A percentile compares a stretch with the other conserved stretches of the same genome.
phyloP scores from a whole-genome alignment of 768 basidiomycete genomes.

The Macrocybe gigantea region DNA sequence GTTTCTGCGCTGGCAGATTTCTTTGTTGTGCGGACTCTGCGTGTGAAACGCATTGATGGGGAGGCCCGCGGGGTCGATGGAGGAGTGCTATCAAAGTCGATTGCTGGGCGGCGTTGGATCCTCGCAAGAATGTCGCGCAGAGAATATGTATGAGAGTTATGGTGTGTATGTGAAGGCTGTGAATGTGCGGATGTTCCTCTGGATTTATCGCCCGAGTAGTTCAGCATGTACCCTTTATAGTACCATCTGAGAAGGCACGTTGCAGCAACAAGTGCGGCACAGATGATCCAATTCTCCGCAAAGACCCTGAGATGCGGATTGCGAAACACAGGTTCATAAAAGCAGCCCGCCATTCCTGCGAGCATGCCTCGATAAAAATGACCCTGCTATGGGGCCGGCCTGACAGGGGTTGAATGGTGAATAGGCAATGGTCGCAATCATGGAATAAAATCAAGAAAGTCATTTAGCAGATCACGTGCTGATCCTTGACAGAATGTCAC shows the following conservation, averaged over 20 bases:
- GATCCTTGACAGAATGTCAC: neutral
- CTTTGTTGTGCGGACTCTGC: slow-evolving; percentile 10
- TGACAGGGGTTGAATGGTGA: too few relatives aligned
- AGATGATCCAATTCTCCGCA: slow-evolving; percentile 9
- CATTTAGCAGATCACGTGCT: slow-evolving; percentile 12
- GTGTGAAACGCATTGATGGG: slow-evolving; percentile 8
- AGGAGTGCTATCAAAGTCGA: neutral
- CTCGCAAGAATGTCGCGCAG: slow-evolving; percentile 6
- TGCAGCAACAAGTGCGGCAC: slow-evolving; percentile 13
- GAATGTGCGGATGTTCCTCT: neutral
- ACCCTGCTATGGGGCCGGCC: too few relatives aligned
- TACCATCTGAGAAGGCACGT: slow-evolving; percentile 22
- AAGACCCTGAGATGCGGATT: slow-evolving; percentile 6
- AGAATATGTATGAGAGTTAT: neutral
- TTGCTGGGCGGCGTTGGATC: slow-evolving; percentile 6
- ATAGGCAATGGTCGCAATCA: too few relatives aligned
- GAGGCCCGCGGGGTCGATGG: neutral
- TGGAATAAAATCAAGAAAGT: neutral
- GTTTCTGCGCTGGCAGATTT: slow-evolving; percentile 11
- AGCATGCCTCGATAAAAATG: slow-evolving; percentile 8
- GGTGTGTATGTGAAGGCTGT: neutral
- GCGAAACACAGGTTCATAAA: neutral
- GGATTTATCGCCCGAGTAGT: slow-evolving; percentile 5
- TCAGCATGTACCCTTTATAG: slow-evolving; percentile 15
- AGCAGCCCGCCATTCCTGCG: slow-evolving; percentile 1